phyloP scores from a whole-genome alignment of 345 rosid genomes.

The Linum tenue region DNA sequence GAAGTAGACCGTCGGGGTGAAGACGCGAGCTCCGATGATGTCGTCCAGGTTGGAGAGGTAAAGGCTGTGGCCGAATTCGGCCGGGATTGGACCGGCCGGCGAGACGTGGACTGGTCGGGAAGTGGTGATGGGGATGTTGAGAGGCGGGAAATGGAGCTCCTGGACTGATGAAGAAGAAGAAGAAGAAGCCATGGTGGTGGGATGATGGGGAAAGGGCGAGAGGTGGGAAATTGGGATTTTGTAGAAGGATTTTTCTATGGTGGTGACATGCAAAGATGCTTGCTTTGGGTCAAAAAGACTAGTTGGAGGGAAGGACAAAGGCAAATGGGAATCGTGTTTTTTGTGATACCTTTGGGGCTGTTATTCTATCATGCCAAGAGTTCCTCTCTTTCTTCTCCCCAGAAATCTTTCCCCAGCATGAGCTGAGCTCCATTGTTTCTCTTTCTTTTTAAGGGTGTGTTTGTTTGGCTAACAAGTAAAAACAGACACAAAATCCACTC shows the following conservation, averaged over 20 bases:
- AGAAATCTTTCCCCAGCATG: too few species aligned
- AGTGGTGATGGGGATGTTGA: conserved; percentile 40
- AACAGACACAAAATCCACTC: too few species aligned
- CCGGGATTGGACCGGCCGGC: conserved; percentile 56
- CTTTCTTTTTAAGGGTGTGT: too few species aligned
- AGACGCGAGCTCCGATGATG: conserved; percentile 63
- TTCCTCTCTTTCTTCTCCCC: too few species aligned
- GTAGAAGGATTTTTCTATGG: not conserved
- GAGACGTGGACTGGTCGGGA: conserved; percentile 24
- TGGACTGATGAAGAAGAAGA: conserved; percentile 35
- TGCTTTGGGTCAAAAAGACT: not conserved
- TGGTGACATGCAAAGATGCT: not conserved
- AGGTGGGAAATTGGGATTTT: not conserved
- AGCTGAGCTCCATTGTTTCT: too few species aligned
- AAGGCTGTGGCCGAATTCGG: conserved; percentile 34
- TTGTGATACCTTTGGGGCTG: not conserved
- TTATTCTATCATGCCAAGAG: not conserved
- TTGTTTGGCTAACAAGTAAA: too few species aligned
- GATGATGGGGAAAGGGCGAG: not conserved
- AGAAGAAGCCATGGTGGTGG: not conserved
- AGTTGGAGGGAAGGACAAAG: not conserved
- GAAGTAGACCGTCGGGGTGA: conserved; percentile 84
- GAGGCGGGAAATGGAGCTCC: conserved; percentile 48
- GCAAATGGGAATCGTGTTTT: not conserved
- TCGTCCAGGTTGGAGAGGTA: conserved; percentile 91